Evolutionary conservation across 225 moss, liverwort and hornwort species (phyloP), one percentile per base, ranked within the genome.

Genomic region (Bryoerythrophyllum caledonicum): DNA sequence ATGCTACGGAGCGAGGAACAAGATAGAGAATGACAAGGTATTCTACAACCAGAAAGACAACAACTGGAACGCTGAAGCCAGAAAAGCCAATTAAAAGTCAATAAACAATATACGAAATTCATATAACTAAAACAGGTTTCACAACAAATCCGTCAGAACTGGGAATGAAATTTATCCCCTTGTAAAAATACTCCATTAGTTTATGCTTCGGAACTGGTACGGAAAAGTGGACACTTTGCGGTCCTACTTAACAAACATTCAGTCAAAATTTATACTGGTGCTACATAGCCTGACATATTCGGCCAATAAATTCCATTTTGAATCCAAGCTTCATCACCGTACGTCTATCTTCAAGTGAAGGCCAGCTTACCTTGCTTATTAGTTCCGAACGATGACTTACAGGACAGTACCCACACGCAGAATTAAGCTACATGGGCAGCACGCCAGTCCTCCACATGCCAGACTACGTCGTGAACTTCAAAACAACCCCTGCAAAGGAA

Each of bases 401-500:
- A 74, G 60, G 74, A 82, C 82, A 65, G 56, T 32, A 13, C 40
- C 61, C 60, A 70, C 55, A 34, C 58, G 57, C 30, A 62, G 44
- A 38, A 76, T 49, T 60, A 57, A 73, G 76, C 82, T 79, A 82
- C 79, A 85, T 85, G 73, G 65, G 85, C 82, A 80, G 79, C 82
- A 77, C 52, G 35, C 35, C 76, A 70, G 73, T 74, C 43, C 53
- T 63, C 65, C 43, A 69, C 64, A 44, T 70, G 67, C 76, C 19
- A 19, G 70, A 35, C 8, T 68, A 61, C 68, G 0, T 34, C 51
- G 68, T 63, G 25, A 57, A 68, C 63, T 34, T 40, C 12, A 30
- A 68, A 32, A 52, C 32, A 63, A 76, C 40, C 63, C 67, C 76
- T 83, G 83, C 76, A 0, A 40, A 83, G 28, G 72, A 44, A 70